Evolutionary conservation across 2,329 filamentous ascomycete species (phyloP), one percentile per base, ranked within the genome.

Genomic region (Alternaria sp.): DNA sequence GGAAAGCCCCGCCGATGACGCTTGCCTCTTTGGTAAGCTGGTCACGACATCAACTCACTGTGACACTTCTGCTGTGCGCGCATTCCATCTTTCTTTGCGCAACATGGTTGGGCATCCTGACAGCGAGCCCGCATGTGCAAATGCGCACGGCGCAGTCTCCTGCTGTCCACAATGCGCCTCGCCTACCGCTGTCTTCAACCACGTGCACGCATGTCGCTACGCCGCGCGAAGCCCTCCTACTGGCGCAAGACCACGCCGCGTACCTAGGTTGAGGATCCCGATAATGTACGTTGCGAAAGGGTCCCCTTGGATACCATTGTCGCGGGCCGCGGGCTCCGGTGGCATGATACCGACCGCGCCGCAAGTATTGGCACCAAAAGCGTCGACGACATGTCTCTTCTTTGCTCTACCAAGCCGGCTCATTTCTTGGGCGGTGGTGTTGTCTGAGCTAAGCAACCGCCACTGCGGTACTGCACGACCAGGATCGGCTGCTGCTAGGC

Each of bases 271-370:
- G 28, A 32, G 28, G n/a, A 57, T 55, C 61, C 43, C 62, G 54
- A 60, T 57, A 59, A 57, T 59, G 47, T 23, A 52, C 36, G 13
- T 60, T 46, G 47, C 53, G 13, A 57, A 62, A 62, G 49, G 61
- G 50, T 57, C 46, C 45, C 36, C 51, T 44, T 40, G 45, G 59
- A 52, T 51, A 55, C 50, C 54, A 56, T 67, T 64, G 26, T 28
- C 59, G 52, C 71, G 62, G 66, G 28, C 66, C 65, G 64, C 67
- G 57, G 26, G 47, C 36, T 17, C 36, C 36, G 19, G 68, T 65
- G 69, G 65, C 50, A 63, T 67, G 66, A 70, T 65, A 67, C 46
- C 53, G 63, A 30, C 49, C 3, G 61, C 50, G 47, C 53, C 47
- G 53, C 50, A 43, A 46, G 25, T 47, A 59, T 36, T 43, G 58